These are phyloP conservation scores for Coniochaeta sp. DNA, from an alignment of 2,329 filamentous ascomycete genomes.

Conservation along the genomic window DNA sequence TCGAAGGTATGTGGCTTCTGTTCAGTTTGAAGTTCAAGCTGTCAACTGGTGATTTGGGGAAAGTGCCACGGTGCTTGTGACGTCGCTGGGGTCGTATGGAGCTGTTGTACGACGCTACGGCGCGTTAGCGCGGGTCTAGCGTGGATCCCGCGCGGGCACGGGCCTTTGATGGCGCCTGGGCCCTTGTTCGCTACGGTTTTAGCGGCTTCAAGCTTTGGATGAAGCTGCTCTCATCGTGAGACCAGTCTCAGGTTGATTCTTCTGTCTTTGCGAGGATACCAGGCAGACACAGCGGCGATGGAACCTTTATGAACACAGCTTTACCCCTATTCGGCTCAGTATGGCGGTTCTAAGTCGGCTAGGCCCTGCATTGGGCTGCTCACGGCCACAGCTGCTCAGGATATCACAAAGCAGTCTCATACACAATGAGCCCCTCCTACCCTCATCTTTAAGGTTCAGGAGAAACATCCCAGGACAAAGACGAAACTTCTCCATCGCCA, in stretches of 20 bases:
- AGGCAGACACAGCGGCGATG: neutral
- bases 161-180: neutral
- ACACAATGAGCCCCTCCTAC: too few relatives aligned
- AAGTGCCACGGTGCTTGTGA: neutral
- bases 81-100: neutral
- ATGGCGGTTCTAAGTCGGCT: neutral
- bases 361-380: neutral
- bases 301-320: neutral
- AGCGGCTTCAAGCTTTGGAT: neutral
- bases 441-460: too few relatives aligned
- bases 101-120: neutral
- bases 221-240: neutral
- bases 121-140: neutral
- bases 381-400: neutral
- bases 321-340: neutral
- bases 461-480: conserved; percentile 15
- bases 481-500: conserved; percentile 26
- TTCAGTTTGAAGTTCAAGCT: too few relatives aligned
- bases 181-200: neutral
- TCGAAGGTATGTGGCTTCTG: neutral
- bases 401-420: neutral
- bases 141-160: neutral
- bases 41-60: neutral
- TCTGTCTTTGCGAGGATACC: neutral
- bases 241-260: neutral